phyloP scores from a whole-genome alignment of 495 filamentous ascomycete genomes.

The Lasiosphaeris hirsuta region DNA sequence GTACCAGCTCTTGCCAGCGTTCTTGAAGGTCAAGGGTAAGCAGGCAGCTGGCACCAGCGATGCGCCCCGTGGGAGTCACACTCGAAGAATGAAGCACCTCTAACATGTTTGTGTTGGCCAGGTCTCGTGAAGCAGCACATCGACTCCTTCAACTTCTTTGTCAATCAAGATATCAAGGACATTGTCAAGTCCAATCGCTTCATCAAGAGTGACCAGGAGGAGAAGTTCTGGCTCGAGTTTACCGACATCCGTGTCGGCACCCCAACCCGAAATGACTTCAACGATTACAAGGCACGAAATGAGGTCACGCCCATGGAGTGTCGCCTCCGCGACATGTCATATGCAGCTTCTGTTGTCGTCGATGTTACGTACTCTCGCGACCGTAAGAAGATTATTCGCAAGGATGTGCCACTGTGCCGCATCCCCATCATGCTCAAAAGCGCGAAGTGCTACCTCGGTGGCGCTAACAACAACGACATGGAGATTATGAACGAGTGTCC shows the following conservation, averaged over 20 bases:
- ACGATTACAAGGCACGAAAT: slow-evolving; percentile 53
- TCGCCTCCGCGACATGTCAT: slow-evolving; percentile 90
- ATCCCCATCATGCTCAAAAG: slow-evolving; percentile 97
- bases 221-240: slow-evolving; percentile 83
- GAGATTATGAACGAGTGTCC: slow-evolving; percentile 87
- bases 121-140: slow-evolving; percentile 61
- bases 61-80: neutral
- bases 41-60: slow-evolving; percentile 7
- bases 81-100: slow-evolving; percentile 2
- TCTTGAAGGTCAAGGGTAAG: slow-evolving; percentile 87
- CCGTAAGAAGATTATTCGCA: slow-evolving; percentile 62
- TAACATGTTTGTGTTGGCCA: slow-evolving; percentile 12
- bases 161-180: slow-evolving; percentile 91
- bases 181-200: slow-evolving; percentile 85
- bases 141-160: slow-evolving; percentile 97
- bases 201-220: slow-evolving; percentile 84
- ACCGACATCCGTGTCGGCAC: slow-evolving; percentile 79
- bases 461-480: slow-evolving; percentile 80
- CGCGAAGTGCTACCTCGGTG: slow-evolving; percentile 79
- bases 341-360: slow-evolving; percentile 87
- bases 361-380: slow-evolving; percentile 84
- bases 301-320: slow-evolving; percentile 90
- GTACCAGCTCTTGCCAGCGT: slow-evolving; percentile 93
- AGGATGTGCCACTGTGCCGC: slow-evolving; percentile 74
- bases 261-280: slow-evolving; percentile 73